Percentiles rank a stretch among this genome's conserved stretches.
Evolutionary conservation across 1,284 basidiomycete species (phyloP).

Genomic region (Ustilago crameri): DNA sequence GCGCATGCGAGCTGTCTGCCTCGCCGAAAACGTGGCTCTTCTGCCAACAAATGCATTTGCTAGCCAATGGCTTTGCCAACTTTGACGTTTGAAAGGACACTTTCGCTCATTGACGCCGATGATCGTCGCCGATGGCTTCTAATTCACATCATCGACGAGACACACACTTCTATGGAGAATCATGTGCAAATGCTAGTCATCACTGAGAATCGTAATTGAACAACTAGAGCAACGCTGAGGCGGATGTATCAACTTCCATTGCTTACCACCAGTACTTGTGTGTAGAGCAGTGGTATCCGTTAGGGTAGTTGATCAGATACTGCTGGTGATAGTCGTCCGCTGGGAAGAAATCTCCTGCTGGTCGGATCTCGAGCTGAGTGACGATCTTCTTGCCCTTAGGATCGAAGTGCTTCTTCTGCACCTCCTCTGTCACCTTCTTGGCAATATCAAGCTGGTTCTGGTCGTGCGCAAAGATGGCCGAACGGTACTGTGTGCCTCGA

Average conservation of each 20-base stretch:
- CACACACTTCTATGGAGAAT: too few relatives aligned
- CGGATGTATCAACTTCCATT: neutral
- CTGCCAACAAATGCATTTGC: too few relatives aligned
- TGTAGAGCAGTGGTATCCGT: conserved; percentile 62
- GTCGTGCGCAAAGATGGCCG: conserved; percentile 85
- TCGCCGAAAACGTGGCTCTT: too few relatives aligned
- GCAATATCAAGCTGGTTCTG: conserved; percentile 81
- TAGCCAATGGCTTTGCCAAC: too few relatives aligned
- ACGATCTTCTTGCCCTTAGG: conserved; percentile 80
- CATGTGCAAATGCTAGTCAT: too few relatives aligned
- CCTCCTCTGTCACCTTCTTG: conserved; percentile 81
- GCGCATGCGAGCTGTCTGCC: too few relatives aligned
- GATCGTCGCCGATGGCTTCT: too few relatives aligned
- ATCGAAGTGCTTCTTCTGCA: conserved; percentile 80
- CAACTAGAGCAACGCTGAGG: too few relatives aligned
- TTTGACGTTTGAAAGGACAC: too few relatives aligned
- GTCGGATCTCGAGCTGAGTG: conserved; percentile 70
- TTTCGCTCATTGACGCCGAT: too few relatives aligned
- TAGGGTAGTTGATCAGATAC: conserved; percentile 62
- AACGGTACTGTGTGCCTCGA: conserved; percentile 79
- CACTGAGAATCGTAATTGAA: too few relatives aligned
- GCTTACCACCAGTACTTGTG: conserved; percentile 50
- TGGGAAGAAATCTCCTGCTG: conserved; percentile 43
- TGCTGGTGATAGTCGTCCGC: conserved; percentile 67
- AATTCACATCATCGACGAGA: too few relatives aligned